Evolutionary conservation across 2,329 filamentous ascomycete genomes (phyloP).

Genomic region (Nemania bipapillata): DNA sequence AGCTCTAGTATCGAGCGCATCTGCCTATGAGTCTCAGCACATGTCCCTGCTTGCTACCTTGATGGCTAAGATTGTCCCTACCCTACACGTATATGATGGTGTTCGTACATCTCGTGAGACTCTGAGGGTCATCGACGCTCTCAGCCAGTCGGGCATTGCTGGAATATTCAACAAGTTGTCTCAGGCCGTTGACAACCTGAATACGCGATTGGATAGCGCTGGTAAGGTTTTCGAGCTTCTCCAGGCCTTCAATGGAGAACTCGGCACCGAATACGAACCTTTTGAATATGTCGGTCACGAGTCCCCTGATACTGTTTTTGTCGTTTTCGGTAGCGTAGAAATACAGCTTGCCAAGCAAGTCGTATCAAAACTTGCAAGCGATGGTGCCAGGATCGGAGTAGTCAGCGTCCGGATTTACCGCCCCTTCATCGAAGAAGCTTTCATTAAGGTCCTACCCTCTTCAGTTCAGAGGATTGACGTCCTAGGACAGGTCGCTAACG

Average conservation of each 20-base stretch:
- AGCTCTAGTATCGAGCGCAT: conserved; percentile 84
- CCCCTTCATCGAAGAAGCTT: conserved; percentile 93
- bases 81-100: conserved; percentile 88
- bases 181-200: conserved; percentile 67
- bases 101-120: conserved; percentile 85
- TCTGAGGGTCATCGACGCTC: conserved; percentile 81
- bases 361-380: conserved; percentile 74
- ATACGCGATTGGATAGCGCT: conserved; percentile 76
- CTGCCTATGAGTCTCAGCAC: conserved; percentile 91
- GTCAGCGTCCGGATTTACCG: conserved; percentile 93
- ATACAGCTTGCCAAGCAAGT: conserved; percentile 86
- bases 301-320: conserved; percentile 81
- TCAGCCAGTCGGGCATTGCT: conserved; percentile 76
- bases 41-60: conserved; percentile 91
- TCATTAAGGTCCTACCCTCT: conserved; percentile 81
- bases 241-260: conserved; percentile 83
- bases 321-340: conserved; percentile 93
- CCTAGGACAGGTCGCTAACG: conserved; percentile 85
- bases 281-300: conserved; percentile 94
- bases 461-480: conserved; percentile 82
- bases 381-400: conserved; percentile 82
- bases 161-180: conserved; percentile 74
- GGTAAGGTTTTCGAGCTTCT: conserved; percentile 76
- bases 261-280: conserved; percentile 89
- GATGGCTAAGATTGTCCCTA: conserved; percentile 80